Percentiles rank a stretch among this genome's conserved stretches.
phyloP scores from a whole-genome alignment of 257 asterid species.

The Leonotis leonurus region DNA sequence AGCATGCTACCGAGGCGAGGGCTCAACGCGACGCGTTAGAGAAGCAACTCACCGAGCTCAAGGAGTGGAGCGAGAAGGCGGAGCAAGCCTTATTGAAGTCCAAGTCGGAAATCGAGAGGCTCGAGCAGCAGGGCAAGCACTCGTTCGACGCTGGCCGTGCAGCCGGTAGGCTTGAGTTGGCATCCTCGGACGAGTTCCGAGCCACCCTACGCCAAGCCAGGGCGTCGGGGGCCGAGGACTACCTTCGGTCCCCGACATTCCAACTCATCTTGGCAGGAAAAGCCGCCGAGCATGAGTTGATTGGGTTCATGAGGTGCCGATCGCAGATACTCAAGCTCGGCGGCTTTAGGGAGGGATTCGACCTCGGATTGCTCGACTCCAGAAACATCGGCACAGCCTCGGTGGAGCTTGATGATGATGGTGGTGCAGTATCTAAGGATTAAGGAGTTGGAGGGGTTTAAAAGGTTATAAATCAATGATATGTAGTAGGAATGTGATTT shows the following conservation, averaged over 20 bases:
- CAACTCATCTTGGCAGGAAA: not conserved
- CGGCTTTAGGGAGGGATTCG: constrained; percentile 9
- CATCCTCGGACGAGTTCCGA: not conserved
- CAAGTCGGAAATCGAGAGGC: constrained; percentile 1
- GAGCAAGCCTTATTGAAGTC: not conserved
- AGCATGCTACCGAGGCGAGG: not conserved
- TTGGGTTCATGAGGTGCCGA: constrained; percentile 11
- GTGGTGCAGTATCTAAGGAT: not conserved
- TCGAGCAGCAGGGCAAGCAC: not conserved
- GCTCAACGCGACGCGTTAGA: not conserved
- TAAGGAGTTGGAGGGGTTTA: not conserved
- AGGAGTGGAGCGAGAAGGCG: not conserved
- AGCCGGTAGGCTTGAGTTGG: not conserved
- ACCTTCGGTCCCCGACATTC: not conserved
- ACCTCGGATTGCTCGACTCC: not conserved
- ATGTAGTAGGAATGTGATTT: not conserved
- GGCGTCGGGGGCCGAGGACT: not conserved
- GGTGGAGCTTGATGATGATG: not conserved
- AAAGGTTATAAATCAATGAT: not conserved
- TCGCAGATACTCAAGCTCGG: constrained; percentile 5
- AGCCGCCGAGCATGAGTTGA: constrained; percentile 4
- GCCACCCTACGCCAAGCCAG: not conserved
- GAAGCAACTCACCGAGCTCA: not conserved
- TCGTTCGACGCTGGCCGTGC: constrained; percentile 12
- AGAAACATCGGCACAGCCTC: not conserved